Evolutionary conservation across 805 yeast species (phyloP).

Genomic region (Wickerhamomyces chambardii): DNA sequence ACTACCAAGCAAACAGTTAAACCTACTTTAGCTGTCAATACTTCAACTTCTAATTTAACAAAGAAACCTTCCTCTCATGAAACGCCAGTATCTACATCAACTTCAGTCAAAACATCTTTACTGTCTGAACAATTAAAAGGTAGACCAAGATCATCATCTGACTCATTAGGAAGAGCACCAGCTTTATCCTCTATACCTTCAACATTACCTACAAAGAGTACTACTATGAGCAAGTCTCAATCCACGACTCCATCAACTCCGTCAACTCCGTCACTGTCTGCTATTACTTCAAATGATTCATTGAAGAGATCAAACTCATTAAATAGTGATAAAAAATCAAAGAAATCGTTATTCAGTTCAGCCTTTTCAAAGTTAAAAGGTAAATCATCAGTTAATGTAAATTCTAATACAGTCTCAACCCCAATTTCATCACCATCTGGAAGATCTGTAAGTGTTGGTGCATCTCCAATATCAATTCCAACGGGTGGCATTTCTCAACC

Average conservation of each 20-base stretch:
- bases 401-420: constrained; percentile 1
- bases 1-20: constrained; percentile 9
- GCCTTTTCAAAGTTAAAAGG: constrained; percentile 20
- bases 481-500: too few relatives aligned
- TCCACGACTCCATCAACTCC: neutral
- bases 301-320: constrained; percentile 13
- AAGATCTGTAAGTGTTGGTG: too few relatives aligned
- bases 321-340: constrained; percentile 4
- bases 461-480: constrained; percentile 11
- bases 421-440: constrained; percentile 5
- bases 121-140: neutral
- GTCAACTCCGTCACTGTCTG: neutral
- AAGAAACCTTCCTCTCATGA: constrained; percentile 1
- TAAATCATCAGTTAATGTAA: constrained; percentile 7
- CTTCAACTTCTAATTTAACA: neutral
- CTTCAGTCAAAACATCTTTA: neutral
- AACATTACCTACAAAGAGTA: neutral
- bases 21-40: neutral
- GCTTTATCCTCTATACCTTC: neutral
- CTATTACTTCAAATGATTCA: neutral
- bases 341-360: constrained; percentile 19
- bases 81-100: neutral
- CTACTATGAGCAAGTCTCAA: too few relatives aligned
- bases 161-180: neutral
- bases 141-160: constrained; percentile 1